A percentile compares a stretch with the other conserved stretches of the same genome.
phyloP scores from a whole-genome alignment of 495 filamentous ascomycete genomes.

The Penicillium desertorum region DNA sequence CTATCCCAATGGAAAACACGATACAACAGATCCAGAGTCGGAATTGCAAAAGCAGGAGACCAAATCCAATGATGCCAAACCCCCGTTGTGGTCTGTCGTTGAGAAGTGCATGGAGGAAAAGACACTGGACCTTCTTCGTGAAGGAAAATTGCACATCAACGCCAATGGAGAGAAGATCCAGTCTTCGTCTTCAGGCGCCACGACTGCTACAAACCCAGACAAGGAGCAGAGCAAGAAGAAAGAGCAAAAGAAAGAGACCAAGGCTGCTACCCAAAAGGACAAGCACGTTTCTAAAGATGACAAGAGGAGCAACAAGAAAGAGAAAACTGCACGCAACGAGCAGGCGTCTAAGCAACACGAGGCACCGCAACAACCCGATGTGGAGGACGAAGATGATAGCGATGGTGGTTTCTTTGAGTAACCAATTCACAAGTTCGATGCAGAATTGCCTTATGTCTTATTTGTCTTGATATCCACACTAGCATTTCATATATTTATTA shows the following conservation, averaged over 20 bases:
- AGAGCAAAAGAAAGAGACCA: slow-evolving; percentile 17
- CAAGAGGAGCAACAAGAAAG: slow-evolving; percentile 14
- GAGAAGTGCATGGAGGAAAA: slow-evolving; percentile 68
- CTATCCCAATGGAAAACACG: slow-evolving; percentile 51
- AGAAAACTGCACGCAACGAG: slow-evolving; percentile 17
- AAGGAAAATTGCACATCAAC: slow-evolving; percentile 46
- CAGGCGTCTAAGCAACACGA: slow-evolving; percentile 13
- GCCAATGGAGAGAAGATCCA: slow-evolving; percentile 25
- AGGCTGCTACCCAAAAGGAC: slow-evolving; percentile 8
- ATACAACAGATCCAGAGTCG: slow-evolving; percentile 24
- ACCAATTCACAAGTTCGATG: slow-evolving; percentile 10
- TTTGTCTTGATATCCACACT: slow-evolving; percentile 26
- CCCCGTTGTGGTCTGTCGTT: slow-evolving; percentile 67
- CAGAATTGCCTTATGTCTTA: slow-evolving; percentile 11
- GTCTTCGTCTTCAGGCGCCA: slow-evolving; percentile 1
- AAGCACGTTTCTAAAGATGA: slow-evolving; percentile 9
- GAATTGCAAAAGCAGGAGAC: slow-evolving; percentile 26
- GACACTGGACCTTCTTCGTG: slow-evolving; percentile 56
- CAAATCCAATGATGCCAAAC: slow-evolving; percentile 31
- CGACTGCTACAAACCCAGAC: background rate
- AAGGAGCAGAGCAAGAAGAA: slow-evolving; percentile 20
- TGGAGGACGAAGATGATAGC: slow-evolving; percentile 43
- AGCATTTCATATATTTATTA: slow-evolving; percentile 14
- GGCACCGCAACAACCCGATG: slow-evolving; percentile 6
- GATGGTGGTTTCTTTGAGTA: slow-evolving; percentile 58